Evolutionary conservation across 2,329 filamentous ascomycete species (phyloP), one percentile per base, ranked within the genome.

Genomic region (Diplodia scrobiculata): DNA sequence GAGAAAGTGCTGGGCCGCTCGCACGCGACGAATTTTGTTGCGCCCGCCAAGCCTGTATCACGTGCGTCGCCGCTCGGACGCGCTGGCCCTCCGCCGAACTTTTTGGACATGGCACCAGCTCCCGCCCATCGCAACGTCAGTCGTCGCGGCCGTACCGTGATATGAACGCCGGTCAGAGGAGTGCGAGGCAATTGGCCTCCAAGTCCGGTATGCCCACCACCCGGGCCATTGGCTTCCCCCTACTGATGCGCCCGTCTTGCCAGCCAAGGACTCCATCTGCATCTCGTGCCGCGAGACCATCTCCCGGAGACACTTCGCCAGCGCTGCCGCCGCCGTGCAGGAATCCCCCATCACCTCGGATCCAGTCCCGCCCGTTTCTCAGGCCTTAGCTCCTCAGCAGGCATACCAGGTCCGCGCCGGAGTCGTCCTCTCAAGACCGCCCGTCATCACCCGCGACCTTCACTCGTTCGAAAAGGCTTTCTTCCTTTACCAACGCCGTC

Each of bases 401-500:
- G 76, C 79, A 34, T 83, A 82, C 71, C 75, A 75, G 36, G 70
- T 84, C 66, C 77, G 79, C 59, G 84, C 88, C 67, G 90, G 91
- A 69, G 84, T 97, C 67, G 87, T 98, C 71, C 87, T 99, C 69
- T 95, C 92, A 53, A 91, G 95, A 32, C 87, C 95, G 55, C 95
- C 95, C 6, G 83, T 96, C 67, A 84, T 99, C 73, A 98, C 95
- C 29, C 89, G 91, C 71, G 84, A 89, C 68, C 88, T 94, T 64
- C 91, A 90, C 38, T 84, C 91, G 13, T 98, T 99, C 79, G 95
- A 99, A 79, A 90, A 92, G 75, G 85, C 94, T 69, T 98, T 90
- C 81, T 97, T 90, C 83, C 92, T 99, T 77, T 99, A 99, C 82
- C 95, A 99, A 81, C 94, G 94, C 73, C 92, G 95, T 14, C 85